Base-by-base conservation (phyloP, 2,329 filamentous ascomycete genomes). In the Aspergillaceae sp. region DNA sequence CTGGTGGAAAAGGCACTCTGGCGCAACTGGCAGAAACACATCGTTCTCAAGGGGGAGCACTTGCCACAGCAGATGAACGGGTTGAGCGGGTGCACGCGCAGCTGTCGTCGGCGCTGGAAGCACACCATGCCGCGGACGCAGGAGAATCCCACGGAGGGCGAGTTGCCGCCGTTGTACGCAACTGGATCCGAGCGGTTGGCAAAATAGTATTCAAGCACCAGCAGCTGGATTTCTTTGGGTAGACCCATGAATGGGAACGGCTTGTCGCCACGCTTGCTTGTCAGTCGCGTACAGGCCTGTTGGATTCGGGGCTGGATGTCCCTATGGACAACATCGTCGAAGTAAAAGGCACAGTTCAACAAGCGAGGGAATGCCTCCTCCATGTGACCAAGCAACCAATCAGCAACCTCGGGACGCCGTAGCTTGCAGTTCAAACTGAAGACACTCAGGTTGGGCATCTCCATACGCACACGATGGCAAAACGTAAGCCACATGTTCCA, bases 161-260 rank as follows among this genome's bases (percentile, higher is more conserved):
- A 11, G 5, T 19, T 36, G 6, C 34, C 34, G 3, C n/a, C 34
- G 5, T 19, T n/a, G 5, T 45, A 42, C 19, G 55, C 38, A 44
- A 40, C 49, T 6, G 51, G 54, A 46, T 55, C 51, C 26, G 38
- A 45, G 6, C 45, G 48, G 29, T 49, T 41, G 32, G 48, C 41
- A 29, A 62, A 41, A 6, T 54, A 34, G 26, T 50, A 27, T 11
- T 57, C 51, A 9, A 60, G 48, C 11, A 59, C 44, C 44, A 60
- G 50, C n/a, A 54, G 45, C 38, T 62, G 59, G 2, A 62, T 40
- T 44, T 62, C 60, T 34, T 55, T 55, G 6, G 60, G 60, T 6
- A 62, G 52, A 27, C 47, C 40, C 27, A 47, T 44, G 38, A 56
- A 62, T 3, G 46, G 51, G 42, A 62, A 62, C 1, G 48, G 11